Evolutionary conservation across 1,139 yeast genomes (phyloP).

Genomic region (Zygoascus hellenicus): DNA sequence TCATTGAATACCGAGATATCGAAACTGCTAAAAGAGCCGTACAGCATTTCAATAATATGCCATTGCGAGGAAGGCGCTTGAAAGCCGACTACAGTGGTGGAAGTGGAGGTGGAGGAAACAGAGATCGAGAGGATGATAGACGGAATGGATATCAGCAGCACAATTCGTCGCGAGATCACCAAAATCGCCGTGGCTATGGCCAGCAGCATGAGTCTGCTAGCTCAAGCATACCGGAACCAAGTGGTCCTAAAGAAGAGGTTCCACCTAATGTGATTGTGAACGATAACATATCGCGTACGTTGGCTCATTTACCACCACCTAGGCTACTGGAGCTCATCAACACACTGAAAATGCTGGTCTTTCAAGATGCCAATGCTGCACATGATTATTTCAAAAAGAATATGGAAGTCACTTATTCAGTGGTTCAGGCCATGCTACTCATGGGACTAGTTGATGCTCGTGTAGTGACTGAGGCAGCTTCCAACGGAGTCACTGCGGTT

Average conservation of each 20-base stretch:
- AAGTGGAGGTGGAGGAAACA: conserved; percentile 4
- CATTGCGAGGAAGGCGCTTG: conserved; percentile 62
- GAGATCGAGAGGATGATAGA: conserved; percentile 5
- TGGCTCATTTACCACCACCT: conserved; percentile 51
- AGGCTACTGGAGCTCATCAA: conserved; percentile 51
- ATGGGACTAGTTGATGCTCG: conserved; percentile 54
- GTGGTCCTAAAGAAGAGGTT: conserved; percentile 31
- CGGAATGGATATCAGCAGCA: conserved; percentile 16
- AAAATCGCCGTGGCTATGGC: conserved; percentile 8
- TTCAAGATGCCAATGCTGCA: conserved; percentile 50
- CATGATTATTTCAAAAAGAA: conserved; percentile 57
- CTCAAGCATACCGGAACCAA: background rate
- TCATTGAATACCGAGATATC: conserved; percentile 60
- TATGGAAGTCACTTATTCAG: conserved; percentile 76
- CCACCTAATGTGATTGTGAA: conserved; percentile 49
- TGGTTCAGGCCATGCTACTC: conserved; percentile 68
- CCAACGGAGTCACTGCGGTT: conserved; percentile 11
- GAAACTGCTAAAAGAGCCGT: conserved; percentile 90
- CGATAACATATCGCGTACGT: conserved; percentile 56
- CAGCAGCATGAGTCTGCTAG: background rate
- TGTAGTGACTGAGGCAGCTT: conserved; percentile 41
- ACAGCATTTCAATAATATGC: conserved; percentile 71
- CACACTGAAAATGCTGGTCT: conserved; percentile 61
- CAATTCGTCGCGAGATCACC: conserved; percentile 16
- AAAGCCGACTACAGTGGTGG: conserved; percentile 57